phyloP scores from a whole-genome alignment of 768 basidiomycete species.

The Rhizopogon vinicolor region DNA sequence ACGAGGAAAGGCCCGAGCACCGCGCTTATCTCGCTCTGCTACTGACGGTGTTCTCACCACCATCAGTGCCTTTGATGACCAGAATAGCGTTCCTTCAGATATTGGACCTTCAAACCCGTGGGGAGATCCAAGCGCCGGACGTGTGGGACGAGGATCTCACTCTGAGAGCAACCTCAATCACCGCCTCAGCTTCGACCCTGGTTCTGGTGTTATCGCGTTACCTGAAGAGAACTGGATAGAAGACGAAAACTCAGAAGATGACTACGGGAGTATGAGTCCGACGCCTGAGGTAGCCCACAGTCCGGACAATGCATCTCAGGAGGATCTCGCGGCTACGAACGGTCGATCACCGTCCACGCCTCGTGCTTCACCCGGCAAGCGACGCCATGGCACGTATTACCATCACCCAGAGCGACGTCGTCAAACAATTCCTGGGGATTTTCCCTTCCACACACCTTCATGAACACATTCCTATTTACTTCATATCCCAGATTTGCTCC shows the following conservation, averaged over 20 bases:
- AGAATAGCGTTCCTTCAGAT: conserved; percentile 12
- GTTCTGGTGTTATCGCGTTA: conserved; percentile 83
- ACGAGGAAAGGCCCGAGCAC: conserved; percentile 27
- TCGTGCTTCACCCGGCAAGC: conserved; percentile 38
- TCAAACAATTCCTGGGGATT: conserved; percentile 57
- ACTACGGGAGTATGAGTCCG: conserved; percentile 29
- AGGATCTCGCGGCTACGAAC: conserved; percentile 12
- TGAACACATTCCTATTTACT: not conserved
- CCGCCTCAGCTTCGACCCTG: conserved; percentile 79
- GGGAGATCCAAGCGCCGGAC: conserved; percentile 42
- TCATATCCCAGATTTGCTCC: not conserved
- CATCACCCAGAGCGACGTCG: conserved; percentile 73
- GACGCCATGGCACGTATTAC: conserved; percentile 75
- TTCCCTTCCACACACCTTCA: conserved; percentile 25
- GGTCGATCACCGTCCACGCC: conserved; percentile 14
- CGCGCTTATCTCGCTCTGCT: conserved; percentile 6
- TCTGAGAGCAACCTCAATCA: conserved; percentile 36
- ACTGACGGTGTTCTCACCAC: conserved; percentile 4
- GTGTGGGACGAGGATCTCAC: conserved; percentile 12
- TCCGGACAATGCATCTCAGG: conserved; percentile 14
- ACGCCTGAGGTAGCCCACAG: conserved; percentile 21
- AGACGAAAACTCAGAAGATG: conserved; percentile 43
- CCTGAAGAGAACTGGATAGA: conserved; percentile 71
- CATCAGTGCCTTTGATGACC: conserved; percentile 4
- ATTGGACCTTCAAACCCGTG: conserved; percentile 48